Conservation (phyloP, 495 filamentous ascomycete genomes). For the Terfezia claveryi region DNA sequence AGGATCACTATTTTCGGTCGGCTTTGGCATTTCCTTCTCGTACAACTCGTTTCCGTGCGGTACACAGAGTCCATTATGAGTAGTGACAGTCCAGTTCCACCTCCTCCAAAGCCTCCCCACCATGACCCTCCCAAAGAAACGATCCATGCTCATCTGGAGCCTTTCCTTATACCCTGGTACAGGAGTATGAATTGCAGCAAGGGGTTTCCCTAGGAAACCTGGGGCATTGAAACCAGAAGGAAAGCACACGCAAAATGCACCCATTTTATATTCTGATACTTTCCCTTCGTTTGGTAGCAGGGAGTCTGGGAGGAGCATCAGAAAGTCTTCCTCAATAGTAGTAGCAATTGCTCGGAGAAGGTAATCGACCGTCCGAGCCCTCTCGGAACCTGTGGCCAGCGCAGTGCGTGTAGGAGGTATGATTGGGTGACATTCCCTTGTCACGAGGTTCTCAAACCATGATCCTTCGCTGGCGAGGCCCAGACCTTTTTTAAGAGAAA, state of each 20-base stretch:
- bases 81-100: constrained; percentile 45
- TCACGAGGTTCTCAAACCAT: constrained; percentile 27
- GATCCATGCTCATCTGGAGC: constrained; percentile 54
- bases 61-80: constrained; percentile 32
- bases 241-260: constrained; percentile 32
- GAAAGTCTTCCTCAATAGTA: constrained; percentile 53
- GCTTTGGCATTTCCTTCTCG: neutral
- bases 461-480: constrained; percentile 9
- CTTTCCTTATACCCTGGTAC: constrained; percentile 49
- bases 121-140: constrained; percentile 40
- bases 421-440: constrained; percentile 25
- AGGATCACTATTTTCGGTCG: neutral
- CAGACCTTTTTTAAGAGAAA: neutral
- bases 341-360: constrained; percentile 30
- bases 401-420: constrained; percentile 9
- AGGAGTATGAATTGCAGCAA: constrained; percentile 47
- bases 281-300: constrained; percentile 2
- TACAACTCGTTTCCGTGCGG: constrained; percentile 29
- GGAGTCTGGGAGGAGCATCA: constrained; percentile 39
- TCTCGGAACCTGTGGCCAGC: neutral
- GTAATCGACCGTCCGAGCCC: constrained; percentile 8
- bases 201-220: constrained; percentile 36
- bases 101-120: constrained; percentile 34
- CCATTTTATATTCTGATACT: no score
- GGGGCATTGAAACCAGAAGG: constrained; percentile 48